Evolutionary conservation across 2,329 filamentous ascomycete species (phyloP).

Genomic region (Exophiala sideris): DNA sequence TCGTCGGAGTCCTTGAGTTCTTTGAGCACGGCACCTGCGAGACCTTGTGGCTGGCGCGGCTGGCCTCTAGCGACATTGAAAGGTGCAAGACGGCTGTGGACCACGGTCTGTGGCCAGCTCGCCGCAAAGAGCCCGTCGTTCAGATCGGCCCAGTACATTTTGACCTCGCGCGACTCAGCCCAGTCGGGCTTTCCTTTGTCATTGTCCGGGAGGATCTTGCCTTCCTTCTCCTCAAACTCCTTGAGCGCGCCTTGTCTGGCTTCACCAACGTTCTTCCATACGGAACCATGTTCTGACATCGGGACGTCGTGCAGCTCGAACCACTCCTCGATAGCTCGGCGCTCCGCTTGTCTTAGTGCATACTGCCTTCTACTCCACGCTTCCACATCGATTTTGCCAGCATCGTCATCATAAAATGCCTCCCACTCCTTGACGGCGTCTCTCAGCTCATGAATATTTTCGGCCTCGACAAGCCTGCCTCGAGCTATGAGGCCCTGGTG

Average conservation of each 20-base stretch:
- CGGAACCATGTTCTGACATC: slow-evolving; percentile 8
- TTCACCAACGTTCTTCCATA: slow-evolving; percentile 14
- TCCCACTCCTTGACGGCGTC: slow-evolving; percentile 9
- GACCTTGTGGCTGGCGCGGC: no score
- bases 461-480: slow-evolving; percentile 4
- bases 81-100: slow-evolving; percentile 41
- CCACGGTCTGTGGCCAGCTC: slow-evolving; percentile 42
- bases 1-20: neutral
- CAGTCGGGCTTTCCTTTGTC: slow-evolving; percentile 27
- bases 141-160: slow-evolving; percentile 46
- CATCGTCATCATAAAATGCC: slow-evolving; percentile 4
- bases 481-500: slow-evolving; percentile 11
- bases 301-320: slow-evolving; percentile 9
- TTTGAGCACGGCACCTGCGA: no score
- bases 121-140: slow-evolving; percentile 49
- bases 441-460: slow-evolving; percentile 1
- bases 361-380: slow-evolving; percentile 3
- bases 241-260: slow-evolving; percentile 12
- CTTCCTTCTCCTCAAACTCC: slow-evolving; percentile 5
- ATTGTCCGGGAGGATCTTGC: neutral
- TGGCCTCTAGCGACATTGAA: slow-evolving; percentile 20
- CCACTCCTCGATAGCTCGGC: slow-evolving; percentile 16
- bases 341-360: slow-evolving; percentile 8
- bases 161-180: slow-evolving; percentile 35
- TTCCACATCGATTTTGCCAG: slow-evolving; percentile 1